Base-by-base conservation (phyloP, 2,329 filamentous ascomycete genomes). In the Capronia epimyces region DNA sequence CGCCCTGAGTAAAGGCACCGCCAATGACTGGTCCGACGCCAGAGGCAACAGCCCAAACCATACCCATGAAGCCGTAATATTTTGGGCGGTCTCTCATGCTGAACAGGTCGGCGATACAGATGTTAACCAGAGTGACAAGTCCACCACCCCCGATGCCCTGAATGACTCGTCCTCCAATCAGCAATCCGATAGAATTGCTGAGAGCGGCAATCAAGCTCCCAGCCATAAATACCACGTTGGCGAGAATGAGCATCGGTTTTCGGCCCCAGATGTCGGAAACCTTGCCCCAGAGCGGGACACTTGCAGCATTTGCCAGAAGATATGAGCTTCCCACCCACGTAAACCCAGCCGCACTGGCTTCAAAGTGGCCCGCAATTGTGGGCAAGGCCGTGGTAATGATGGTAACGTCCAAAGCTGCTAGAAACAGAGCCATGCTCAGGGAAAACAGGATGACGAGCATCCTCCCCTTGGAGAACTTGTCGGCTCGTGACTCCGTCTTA, bases 261-360 rank as follows among this genome's bases (percentile, higher is more conserved):
- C 83, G 72, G 2, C 83, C 82, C 68, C 79, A 85, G 51, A 86
- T 84, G 57, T 86, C 83, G 39, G 78, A 80, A 18, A 83, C 67
- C 61, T 83, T 83, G 18, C 80, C 79, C 78, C 80, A 83, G 25
- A 78, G 71, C 1, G 78, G 78, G 2, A 77, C 76, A 16, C 75
- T 69, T 12, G 71, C 65, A 18, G 73, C 68, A 57, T 73, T 71
- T 46, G 68, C 70, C 45, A 75, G 63, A 13, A 75, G 63, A 57
- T 71, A 74, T 8, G 71, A 69, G 13, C 70, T 72, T 15, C 71
- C 71, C 55, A 75, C 72, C 72, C 71, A 76, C 49, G 73, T 71
- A 57, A 73, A 74, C 32, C 71, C 68, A 53, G 69, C 66, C 56
- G 70, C 64, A 7, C 66, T 68, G 47, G 73, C 67, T 49, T 70